Percentiles rank a stretch among this genome's conserved stretches.
Conservation (phyloP, 2,329 filamentous ascomycete genomes). For the Ceratocystiopsis minuta region DNA sequence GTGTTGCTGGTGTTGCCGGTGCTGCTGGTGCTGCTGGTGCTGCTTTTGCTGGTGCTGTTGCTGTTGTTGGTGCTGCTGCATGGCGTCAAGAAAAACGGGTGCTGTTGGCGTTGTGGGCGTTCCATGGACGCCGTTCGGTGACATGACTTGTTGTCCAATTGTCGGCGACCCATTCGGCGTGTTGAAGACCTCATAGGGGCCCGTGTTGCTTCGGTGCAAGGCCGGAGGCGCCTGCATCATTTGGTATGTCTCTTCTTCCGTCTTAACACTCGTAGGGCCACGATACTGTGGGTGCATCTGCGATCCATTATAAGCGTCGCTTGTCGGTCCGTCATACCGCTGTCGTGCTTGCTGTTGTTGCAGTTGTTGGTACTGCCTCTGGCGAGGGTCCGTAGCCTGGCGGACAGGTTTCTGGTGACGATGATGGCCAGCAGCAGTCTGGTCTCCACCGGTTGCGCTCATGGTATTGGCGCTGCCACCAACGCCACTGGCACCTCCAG, state of each 20-base stretch:
- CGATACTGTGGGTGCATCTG: constrained; percentile 13
- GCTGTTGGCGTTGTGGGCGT: constrained; percentile 5
- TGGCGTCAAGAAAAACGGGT: constrained; percentile 1
- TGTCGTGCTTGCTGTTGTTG: constrained; percentile 10
- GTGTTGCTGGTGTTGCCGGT: no score
- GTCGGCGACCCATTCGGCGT: constrained; percentile 21
- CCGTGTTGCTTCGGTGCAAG: constrained; percentile 20
- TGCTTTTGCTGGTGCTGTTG: constrained; percentile 16
- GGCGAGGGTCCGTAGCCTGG: constrained; percentile 5
- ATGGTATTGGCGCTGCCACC: background rate
- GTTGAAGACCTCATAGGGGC: constrained; percentile 16
- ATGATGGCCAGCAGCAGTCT: background rate
- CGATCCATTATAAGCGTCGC: background rate
- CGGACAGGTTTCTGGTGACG: constrained; percentile 6
- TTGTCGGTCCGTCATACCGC: background rate
- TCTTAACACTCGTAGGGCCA: constrained; percentile 14
- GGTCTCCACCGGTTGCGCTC: constrained; percentile 1
- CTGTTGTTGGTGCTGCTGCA: constrained; percentile 15
- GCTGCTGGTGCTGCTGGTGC: constrained; percentile 5
- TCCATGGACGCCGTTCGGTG: constrained; percentile 3
- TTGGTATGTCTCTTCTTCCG: constrained; percentile 21
- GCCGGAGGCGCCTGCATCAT: constrained; percentile 23
- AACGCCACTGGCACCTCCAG: no score
- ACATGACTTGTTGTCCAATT: constrained; percentile 3
- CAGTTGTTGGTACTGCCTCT: background rate